Evolutionary conservation across 768 basidiomycete genomes (phyloP).

Genomic region (Mycena pura): DNA sequence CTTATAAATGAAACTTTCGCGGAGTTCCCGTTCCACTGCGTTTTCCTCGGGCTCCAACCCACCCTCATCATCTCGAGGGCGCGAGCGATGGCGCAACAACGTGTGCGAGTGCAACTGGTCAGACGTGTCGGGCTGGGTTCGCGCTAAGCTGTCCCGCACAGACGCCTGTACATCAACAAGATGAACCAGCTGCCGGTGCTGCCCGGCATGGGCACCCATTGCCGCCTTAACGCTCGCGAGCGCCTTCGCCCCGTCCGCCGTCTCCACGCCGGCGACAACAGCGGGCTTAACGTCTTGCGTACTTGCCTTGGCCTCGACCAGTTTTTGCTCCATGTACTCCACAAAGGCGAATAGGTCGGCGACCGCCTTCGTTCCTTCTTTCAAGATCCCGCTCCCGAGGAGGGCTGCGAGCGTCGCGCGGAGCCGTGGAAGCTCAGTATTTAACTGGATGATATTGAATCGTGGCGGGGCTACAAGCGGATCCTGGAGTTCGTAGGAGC

Average conservation of each 20-base stretch:
- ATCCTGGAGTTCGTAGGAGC: not conserved
- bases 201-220: conserved; percentile 22
- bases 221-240: conserved; percentile 29
- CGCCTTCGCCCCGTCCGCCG: conserved; percentile 18
- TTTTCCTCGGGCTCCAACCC: conserved; percentile 28
- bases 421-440: conserved; percentile 33
- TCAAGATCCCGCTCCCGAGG: conserved; percentile 31
- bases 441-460: conserved; percentile 25
- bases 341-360: conserved; percentile 36
- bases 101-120: not conserved
- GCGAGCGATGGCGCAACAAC: not conserved
- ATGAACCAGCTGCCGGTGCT: conserved; percentile 40
- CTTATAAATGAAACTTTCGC: conserved; percentile 4
- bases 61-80: conserved; percentile 9
- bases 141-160: conserved; percentile 36
- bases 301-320: conserved; percentile 29
- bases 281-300: conserved; percentile 18
- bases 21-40: conserved; percentile 10
- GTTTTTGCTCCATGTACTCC: conserved; percentile 36
- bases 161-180: conserved; percentile 46
- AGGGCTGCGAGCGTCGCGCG: conserved; percentile 34
- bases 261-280: conserved; percentile 1
- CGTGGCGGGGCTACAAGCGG: conserved; percentile 20
- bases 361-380: conserved; percentile 27
- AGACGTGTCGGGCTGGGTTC: not conserved